phyloP scores from a whole-genome alignment of 306 rosid genomes.

The Dryas alaskensis region DNA sequence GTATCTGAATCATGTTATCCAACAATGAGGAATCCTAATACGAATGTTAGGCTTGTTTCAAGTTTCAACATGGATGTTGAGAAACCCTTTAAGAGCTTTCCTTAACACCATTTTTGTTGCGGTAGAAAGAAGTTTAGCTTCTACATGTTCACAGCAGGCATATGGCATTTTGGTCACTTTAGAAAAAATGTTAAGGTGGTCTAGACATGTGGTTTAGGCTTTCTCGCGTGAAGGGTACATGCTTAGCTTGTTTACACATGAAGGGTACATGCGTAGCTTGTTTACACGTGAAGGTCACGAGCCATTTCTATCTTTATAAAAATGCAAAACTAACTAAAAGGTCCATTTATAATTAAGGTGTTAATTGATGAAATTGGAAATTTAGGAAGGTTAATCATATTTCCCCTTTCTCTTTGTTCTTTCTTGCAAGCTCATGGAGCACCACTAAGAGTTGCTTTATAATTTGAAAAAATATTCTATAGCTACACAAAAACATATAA shows the following conservation, averaged over 20 bases:
- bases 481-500: neutral
- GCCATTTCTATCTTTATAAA: neutral
- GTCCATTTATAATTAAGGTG: neutral
- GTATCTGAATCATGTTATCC: neutral
- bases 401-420: neutral
- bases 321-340: neutral
- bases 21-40: neutral
- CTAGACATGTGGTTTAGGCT: neutral
- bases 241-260: neutral
- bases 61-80: neutral
- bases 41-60: neutral
- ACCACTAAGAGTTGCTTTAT: neutral
- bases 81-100: neutral
- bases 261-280: neutral
- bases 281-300: neutral
- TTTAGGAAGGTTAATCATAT: neutral
- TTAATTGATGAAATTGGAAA: slow-evolving; percentile 1
- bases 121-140: neutral
- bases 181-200: neutral
- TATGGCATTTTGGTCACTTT: neutral
- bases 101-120: neutral
- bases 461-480: neutral
- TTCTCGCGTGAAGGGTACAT: neutral
- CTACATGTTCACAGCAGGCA: neutral
- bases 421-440: neutral